Evolutionary conservation across 352 stramenopile species (phyloP).

Genomic region (Aphanomyces euteiches): DNA sequence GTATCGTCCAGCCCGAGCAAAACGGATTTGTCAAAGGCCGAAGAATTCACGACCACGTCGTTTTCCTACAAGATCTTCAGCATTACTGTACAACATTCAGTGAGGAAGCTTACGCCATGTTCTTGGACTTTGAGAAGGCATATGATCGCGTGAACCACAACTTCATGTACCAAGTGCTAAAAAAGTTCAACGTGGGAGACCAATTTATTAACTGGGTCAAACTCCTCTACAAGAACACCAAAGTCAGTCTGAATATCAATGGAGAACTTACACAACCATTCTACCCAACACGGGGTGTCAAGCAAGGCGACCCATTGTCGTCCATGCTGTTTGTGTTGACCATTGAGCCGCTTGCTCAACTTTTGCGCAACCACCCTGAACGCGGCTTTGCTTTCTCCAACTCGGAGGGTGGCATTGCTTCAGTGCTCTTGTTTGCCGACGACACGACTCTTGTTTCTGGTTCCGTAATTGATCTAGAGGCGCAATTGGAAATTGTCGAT

Average conservation of each 20-base stretch:
- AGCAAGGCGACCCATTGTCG: conserved; percentile 13
- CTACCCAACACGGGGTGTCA: background rate
- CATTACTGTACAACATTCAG: background rate
- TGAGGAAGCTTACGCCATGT: conserved; percentile 1
- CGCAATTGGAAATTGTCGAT: no score
- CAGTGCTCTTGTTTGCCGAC: no score
- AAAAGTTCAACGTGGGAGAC: background rate
- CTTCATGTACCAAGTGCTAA: background rate
- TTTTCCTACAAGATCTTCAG: conserved; percentile 16
- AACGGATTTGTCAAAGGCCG: conserved; percentile 6
- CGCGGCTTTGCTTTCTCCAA: no score
- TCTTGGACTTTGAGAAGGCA: conserved; percentile 19
- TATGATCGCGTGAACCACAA: conserved; percentile 4
- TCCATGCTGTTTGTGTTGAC: conserved; percentile 17
- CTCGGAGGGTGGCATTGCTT: no score
- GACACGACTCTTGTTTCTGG: no score
- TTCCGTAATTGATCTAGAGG: no score
- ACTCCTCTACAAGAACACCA: conserved; percentile 6
- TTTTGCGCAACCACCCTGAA: background rate
- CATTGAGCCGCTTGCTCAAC: conserved; percentile 2
- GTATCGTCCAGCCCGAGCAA: conserved; percentile 7
- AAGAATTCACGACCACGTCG: background rate
- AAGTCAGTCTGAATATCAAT: conserved; percentile 4
- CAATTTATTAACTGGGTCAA: background rate
- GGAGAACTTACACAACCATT: background rate